Conservation (phyloP, 139 green algal species). For the Haematococcus lacustris region DNA sequence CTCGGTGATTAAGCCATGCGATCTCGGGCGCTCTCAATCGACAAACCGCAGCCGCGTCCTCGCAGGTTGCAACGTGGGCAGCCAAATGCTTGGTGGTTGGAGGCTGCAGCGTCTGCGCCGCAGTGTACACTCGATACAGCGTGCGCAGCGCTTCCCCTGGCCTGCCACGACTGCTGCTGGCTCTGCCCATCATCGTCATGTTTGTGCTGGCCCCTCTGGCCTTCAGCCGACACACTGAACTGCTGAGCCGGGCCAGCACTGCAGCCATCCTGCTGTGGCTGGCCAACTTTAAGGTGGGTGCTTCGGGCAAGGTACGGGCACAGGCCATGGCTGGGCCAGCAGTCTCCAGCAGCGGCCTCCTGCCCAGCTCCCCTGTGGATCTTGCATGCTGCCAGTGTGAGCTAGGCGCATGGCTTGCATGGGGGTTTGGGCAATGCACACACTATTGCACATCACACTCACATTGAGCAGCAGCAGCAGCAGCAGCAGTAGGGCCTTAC, state of each 20-base stretch:
- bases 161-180: background rate
- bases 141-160: no score
- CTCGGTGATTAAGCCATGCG: no score
- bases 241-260: slow-evolving; percentile 7
- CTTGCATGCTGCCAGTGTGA: background rate
- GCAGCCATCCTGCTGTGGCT: slow-evolving; percentile 24
- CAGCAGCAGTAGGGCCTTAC: background rate
- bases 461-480: background rate
- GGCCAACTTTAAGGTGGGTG: slow-evolving; percentile 16
- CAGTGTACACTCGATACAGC: no score
- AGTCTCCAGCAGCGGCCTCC: background rate
- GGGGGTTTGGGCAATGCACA: background rate
- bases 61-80: no score
- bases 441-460: background rate
- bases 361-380: no score
- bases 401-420: background rate
- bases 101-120: no score
- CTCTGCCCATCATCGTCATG: background rate
- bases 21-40: no score
- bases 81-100: no score
- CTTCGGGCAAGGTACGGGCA: background rate
- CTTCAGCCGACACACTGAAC: background rate
- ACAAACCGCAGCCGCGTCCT: no score
- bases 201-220: background rate
- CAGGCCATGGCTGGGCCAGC: no score